These are phyloP conservation scores for Dothistroma pini DNA, from an alignment of 2,329 filamentous ascomycete species.

Conservation along the genomic window DNA sequence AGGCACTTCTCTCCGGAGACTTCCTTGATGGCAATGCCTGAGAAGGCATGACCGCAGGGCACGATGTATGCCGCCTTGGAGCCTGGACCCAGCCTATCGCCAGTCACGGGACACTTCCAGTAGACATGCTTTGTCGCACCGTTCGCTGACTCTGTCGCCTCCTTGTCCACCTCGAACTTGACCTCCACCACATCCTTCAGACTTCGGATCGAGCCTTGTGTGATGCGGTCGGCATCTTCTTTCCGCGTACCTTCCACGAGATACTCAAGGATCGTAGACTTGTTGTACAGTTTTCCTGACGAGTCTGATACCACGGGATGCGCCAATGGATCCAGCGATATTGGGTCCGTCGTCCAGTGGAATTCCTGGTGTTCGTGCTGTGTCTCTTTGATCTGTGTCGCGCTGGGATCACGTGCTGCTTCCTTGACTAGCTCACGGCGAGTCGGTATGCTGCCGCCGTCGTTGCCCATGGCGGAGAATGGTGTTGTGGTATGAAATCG, in stretches of 20 bases:
- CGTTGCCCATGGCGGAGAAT: conserved; percentile 74
- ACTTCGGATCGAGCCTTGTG: conserved; percentile 65
- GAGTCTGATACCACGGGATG: conserved; percentile 79
- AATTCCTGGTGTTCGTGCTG: conserved; percentile 81
- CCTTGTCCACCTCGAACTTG: conserved; percentile 61
- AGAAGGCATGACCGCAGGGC: conserved; percentile 93
- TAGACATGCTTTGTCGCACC: conserved; percentile 42
- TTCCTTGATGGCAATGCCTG: conserved; percentile 72
- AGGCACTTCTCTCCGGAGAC: conserved; percentile 58
- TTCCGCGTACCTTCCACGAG: conserved; percentile 55
- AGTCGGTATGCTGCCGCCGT: conserved; percentile 91
- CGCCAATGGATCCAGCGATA: conserved; percentile 74
- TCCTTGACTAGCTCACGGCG: conserved; percentile 95
- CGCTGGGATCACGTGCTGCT: conserved; percentile 75
- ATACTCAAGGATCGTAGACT: conserved; percentile 77
- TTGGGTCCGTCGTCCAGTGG: conserved; percentile 79
- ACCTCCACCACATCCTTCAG: conserved; percentile 85
- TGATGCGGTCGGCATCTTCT: conserved; percentile 59
- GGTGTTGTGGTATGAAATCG: neutral
- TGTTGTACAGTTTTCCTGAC: conserved; percentile 85
- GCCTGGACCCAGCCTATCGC: conserved; percentile 75
- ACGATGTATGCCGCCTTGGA: conserved; percentile 84
- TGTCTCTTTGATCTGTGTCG: conserved; percentile 83
- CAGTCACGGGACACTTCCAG: conserved; percentile 82
- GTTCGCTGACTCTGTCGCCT: conserved; percentile 43